phyloP scores from a whole-genome alignment of 2,329 filamentous ascomycete species.

The Colletotrichum kahawae region DNA sequence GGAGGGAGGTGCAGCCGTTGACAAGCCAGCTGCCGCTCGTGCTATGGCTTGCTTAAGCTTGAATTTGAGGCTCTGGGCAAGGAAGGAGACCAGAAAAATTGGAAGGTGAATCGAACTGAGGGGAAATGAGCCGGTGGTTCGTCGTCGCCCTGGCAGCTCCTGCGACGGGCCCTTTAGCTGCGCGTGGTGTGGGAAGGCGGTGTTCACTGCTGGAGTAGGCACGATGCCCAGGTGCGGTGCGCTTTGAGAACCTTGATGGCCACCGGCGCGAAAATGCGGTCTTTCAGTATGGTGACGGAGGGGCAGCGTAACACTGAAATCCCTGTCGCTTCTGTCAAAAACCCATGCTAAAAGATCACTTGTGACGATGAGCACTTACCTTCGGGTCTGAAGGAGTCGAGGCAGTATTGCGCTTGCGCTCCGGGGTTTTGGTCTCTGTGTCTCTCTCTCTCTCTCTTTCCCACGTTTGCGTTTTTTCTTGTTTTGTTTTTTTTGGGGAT shows the following conservation, averaged over 20 bases:
- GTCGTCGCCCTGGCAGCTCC: not conserved
- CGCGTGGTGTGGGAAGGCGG: slow-evolving; percentile 7
- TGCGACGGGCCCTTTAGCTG: not conserved
- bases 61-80: not conserved
- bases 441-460: not conserved
- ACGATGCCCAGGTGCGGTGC: slow-evolving; percentile 11
- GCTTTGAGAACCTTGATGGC: slow-evolving; percentile 22
- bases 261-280: slow-evolving; percentile 16
- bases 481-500: too few relatives aligned
- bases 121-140: not conserved
- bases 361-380: slow-evolving; percentile 8
- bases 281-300: slow-evolving; percentile 19
- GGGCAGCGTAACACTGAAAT: slow-evolving; percentile 19
- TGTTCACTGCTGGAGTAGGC: not conserved
- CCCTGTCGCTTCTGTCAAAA: slow-evolving; percentile 15
- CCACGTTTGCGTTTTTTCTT: not conserved
- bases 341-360: not conserved
- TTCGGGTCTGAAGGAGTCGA: not conserved
- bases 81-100: not conserved
- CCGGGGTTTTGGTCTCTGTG: not conserved
- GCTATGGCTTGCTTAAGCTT: not conserved
- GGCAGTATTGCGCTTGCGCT: not conserved
- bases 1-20: not conserved
- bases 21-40: not conserved
- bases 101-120: not conserved